Percentiles rank a stretch among this genome's conserved stretches.
Conservation (phyloP, 108 stramenopile species). For the Mediolabrus comicus region DNA sequence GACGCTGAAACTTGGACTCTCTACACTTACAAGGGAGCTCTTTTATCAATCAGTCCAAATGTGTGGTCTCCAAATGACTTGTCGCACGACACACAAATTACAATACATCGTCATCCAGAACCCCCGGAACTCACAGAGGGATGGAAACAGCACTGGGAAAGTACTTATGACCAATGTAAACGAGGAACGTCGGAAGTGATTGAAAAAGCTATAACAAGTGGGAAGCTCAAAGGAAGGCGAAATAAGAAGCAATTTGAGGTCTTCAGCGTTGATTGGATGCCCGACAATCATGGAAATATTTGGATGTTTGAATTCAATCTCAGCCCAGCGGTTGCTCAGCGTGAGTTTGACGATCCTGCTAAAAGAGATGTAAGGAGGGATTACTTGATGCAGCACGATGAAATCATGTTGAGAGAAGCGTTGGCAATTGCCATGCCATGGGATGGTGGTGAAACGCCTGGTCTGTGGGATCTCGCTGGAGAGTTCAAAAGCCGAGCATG, state of each 20-base stretch:
- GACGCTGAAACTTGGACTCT: slow-evolving; percentile 33
- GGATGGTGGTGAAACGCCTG: slow-evolving; percentile 2
- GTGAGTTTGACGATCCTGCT: neutral
- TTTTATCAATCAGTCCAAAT: slow-evolving; percentile 33
- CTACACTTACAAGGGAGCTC: slow-evolving; percentile 31
- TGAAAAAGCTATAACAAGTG: slow-evolving; percentile 28
- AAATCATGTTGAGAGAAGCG: slow-evolving; percentile 1
- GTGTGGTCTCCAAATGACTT: slow-evolving; percentile 38
- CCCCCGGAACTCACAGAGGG: slow-evolving; percentile 24
- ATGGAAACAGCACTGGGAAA: slow-evolving; percentile 12
- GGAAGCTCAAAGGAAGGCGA: slow-evolving; percentile 21
- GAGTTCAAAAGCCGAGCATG: neutral
- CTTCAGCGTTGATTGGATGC: slow-evolving; percentile 45
- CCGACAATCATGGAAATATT: slow-evolving; percentile 35
- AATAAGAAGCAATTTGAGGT: slow-evolving; percentile 51
- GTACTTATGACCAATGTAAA: slow-evolving; percentile 5
- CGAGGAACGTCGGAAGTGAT: slow-evolving; percentile 20
- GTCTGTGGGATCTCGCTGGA: neutral
- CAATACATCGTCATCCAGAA: slow-evolving; percentile 25
- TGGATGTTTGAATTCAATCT: slow-evolving; percentile 53
- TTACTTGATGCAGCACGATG: slow-evolving; percentile 8
- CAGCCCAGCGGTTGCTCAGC: slow-evolving; percentile 9
- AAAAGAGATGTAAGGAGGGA: slow-evolving; percentile 1
- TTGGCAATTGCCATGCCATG: slow-evolving; percentile 3
- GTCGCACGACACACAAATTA: slow-evolving; percentile 42